Evolutionary conservation across 1,284 basidiomycete species (phyloP), one percentile per base, ranked within the genome.

Genomic region (Ganoderma leucocontextum): DNA sequence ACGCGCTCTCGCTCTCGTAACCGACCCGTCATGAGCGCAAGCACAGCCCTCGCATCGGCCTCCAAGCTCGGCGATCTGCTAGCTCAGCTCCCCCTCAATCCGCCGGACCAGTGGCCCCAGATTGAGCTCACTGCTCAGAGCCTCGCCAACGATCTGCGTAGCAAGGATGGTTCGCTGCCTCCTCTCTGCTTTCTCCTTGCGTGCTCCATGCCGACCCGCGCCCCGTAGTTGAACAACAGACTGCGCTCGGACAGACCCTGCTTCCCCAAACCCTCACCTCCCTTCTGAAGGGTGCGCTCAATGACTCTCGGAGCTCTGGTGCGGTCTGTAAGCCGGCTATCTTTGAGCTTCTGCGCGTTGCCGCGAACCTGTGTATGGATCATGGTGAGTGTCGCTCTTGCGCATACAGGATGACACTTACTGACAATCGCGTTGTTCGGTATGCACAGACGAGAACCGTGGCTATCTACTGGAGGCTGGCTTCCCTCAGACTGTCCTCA

Each of bases 361-460:
- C 87, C 25, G 93, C 93, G 19, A 95, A 95, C 79, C 79, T 95
- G 12, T 94, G 91, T 78, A 89, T 93, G 80, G 92, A 95, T 75
- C 91, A 95, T 74, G 89, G 94, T 89, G 74, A 75, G 86, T 75
- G 41, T 4, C 25, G 9, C 52, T 42, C 49, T 22, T 38, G 19
- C 49, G 42, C 39, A 22, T 9, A 12, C 60, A 64, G 64, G 52
- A 60, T 61, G 52, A 19, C 42, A 53, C 80, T 61, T 41, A 59
- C 62, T 39, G 52, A 68, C 55, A 42, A 29, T 61, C 42, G 57
- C 72, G 57, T 55, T 62, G 12, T 36, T 19, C 41, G 17, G 42
- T 59, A 65, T 19, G 13, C 64, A n/a, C 66, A 85, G 84, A 85
- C 76, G 89, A 87, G 58, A 95, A 95, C 77, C 85, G 93, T 73